Conservation (phyloP, 257 asterid species). For the Petrea volubilis region DNA sequence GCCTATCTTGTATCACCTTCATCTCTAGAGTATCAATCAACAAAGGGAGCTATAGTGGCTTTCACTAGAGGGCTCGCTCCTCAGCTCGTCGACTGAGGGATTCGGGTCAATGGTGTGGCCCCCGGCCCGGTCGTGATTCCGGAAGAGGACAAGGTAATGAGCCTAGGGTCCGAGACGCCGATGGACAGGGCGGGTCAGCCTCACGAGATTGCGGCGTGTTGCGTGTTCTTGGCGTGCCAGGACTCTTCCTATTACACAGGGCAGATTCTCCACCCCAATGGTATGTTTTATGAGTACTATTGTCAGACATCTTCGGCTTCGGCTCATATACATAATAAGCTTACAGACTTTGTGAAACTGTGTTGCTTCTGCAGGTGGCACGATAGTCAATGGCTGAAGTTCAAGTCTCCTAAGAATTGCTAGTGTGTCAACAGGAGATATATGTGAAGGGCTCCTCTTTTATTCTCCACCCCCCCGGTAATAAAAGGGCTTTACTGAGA, state of each 20-base stretch:
- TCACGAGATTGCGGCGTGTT: constrained; percentile 17
- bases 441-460: too few species aligned
- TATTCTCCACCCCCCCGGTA: too few species aligned
- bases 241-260: constrained; percentile 22
- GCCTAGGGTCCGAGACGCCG: constrained; percentile 10
- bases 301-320: not conserved
- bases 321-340: not conserved
- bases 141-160: constrained; percentile 5
- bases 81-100: constrained; percentile 13
- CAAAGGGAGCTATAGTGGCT: constrained; percentile 25
- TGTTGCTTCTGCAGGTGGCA: constrained; percentile 11
- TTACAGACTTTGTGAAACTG: not conserved
- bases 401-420: not conserved
- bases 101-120: constrained; percentile 26
- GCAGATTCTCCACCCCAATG: constrained; percentile 25
- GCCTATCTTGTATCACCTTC: constrained; percentile 23
- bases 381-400: constrained; percentile 6
- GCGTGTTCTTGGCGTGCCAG: constrained; percentile 23
- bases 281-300: not conserved
- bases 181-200: constrained; percentile 24
- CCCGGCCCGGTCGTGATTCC: constrained; percentile 14
- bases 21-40: constrained; percentile 13
- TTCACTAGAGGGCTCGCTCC: constrained; percentile 25
- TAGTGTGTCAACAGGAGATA: too few species aligned
- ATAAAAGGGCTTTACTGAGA: too few species aligned